Conservation (phyloP, 805 yeast genomes). For the Candida endomychidarum region DNA sequence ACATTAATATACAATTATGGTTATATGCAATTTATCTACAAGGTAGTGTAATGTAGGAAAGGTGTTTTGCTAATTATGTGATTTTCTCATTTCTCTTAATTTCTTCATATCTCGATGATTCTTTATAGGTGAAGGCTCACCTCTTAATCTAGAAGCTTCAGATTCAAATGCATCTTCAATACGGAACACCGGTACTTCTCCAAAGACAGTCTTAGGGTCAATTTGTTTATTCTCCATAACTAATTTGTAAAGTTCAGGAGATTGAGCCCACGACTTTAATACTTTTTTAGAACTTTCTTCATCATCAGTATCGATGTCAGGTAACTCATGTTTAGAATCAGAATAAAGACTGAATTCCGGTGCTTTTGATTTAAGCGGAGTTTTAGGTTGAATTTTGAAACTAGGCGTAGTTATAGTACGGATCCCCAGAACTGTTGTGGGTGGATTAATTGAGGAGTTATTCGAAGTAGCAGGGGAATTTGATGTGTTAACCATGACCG, state of each 20-base stretch:
- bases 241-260: constrained; percentile 33
- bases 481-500: background rate
- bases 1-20: constrained; percentile 8
- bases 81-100: constrained; percentile 5
- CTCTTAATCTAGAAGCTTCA: constrained; percentile 50
- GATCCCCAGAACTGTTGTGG: background rate
- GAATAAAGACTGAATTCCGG: constrained; percentile 3
- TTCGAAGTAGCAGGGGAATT: background rate
- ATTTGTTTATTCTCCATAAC: constrained; percentile 32
- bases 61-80: constrained; percentile 2
- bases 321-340: constrained; percentile 25
- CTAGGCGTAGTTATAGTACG: constrained; percentile 4
- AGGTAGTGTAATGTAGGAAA: too few species aligned
- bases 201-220: constrained; percentile 72
- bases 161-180: constrained; percentile 68
- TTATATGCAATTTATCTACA: background rate
- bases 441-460: background rate
- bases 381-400: constrained; percentile 8
- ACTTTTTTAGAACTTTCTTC: constrained; percentile 27
- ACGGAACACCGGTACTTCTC: constrained; percentile 66
- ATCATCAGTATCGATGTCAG: constrained; percentile 44
- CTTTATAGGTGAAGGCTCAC: constrained; percentile 53
- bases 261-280: constrained; percentile 39
- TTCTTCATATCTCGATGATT: constrained; percentile 3
- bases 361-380: constrained; percentile 6